Evolutionary conservation across 1,139 yeast genomes (phyloP).

Genomic region (Cylindricascospora bacillispora): DNA sequence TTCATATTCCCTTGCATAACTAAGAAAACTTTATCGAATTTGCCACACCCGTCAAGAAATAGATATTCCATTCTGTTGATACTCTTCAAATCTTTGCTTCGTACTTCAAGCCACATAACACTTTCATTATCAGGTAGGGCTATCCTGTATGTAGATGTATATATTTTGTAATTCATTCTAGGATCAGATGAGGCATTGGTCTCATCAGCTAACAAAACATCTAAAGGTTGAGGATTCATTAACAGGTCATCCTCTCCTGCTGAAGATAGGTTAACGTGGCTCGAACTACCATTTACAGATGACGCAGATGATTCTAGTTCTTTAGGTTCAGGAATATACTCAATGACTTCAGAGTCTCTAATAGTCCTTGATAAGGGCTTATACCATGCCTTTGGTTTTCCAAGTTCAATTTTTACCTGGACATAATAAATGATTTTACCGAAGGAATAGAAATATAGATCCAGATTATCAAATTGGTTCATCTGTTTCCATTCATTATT

Average conservation of each 20-base stretch:
- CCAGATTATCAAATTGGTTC: constrained; percentile 15
- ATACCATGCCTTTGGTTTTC: constrained; percentile 18
- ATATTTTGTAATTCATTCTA: constrained; percentile 1
- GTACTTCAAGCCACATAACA: constrained; percentile 18
- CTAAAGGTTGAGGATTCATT: neutral
- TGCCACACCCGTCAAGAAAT: constrained; percentile 15
- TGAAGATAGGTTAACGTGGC: neutral
- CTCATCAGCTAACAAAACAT: constrained; percentile 1
- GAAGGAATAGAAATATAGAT: constrained; percentile 18
- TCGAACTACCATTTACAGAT: neutral
- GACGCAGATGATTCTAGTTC: constrained; percentile 2
- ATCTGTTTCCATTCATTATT: constrained; percentile 16
- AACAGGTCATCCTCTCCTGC: neutral
- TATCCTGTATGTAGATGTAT: constrained; percentile 12
- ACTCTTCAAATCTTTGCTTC: constrained; percentile 13
- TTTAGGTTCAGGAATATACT: constrained; percentile 17
- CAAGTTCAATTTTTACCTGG: constrained; percentile 18
- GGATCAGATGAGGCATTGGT: constrained; percentile 1
- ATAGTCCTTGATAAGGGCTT: constrained; percentile 16
- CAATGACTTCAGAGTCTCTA: constrained; percentile 12
- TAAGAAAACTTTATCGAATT: constrained; percentile 16
- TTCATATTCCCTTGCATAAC: constrained; percentile 9
- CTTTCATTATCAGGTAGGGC: constrained; percentile 12
- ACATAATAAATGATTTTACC: constrained; percentile 20
- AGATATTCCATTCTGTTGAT: constrained; percentile 17